Percentiles rank a stretch among this genome's conserved stretches.
Evolutionary conservation across 441 rosid species (phyloP).

Genomic region (Corymbia calophylla): DNA sequence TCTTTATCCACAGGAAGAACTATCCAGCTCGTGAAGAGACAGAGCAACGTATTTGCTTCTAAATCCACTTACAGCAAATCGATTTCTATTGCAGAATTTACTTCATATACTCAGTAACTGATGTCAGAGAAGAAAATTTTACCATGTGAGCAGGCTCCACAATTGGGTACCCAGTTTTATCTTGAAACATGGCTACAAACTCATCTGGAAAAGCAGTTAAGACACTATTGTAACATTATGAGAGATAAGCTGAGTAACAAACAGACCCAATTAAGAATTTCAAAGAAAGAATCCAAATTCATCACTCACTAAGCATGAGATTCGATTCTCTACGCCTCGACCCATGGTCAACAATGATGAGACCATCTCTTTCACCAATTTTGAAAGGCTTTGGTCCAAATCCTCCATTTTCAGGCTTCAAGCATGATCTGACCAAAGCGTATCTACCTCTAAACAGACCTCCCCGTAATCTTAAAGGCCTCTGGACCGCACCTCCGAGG

Average conservation of each 20-base stretch:
- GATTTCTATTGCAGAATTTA: neutral
- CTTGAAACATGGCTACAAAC: slow-evolving; percentile 78
- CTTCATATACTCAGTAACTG: neutral
- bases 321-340: slow-evolving; percentile 86
- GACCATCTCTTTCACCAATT: slow-evolving; percentile 54
- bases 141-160: slow-evolving; percentile 99
- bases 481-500: slow-evolving; percentile 1
- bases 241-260: neutral
- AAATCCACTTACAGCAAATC: neutral
- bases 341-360: slow-evolving; percentile 91
- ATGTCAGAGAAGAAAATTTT: neutral
- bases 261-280: neutral
- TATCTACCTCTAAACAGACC: neutral
- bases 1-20: neutral
- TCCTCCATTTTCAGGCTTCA: slow-evolving; percentile 18
- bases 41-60: neutral
- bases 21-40: neutral
- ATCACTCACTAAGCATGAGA: slow-evolving; percentile 66
- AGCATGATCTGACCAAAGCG: slow-evolving; percentile 3
- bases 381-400: slow-evolving; percentile 10
- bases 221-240: neutral
- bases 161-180: slow-evolving; percentile 54
- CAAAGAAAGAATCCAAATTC: neutral
- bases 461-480: slow-evolving; percentile 8
- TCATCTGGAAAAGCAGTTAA: slow-evolving; percentile 51